These are phyloP conservation scores for Puccinia coronata DNA, from an alignment of 1,284 basidiomycete genomes.

Conservation along the genomic window DNA sequence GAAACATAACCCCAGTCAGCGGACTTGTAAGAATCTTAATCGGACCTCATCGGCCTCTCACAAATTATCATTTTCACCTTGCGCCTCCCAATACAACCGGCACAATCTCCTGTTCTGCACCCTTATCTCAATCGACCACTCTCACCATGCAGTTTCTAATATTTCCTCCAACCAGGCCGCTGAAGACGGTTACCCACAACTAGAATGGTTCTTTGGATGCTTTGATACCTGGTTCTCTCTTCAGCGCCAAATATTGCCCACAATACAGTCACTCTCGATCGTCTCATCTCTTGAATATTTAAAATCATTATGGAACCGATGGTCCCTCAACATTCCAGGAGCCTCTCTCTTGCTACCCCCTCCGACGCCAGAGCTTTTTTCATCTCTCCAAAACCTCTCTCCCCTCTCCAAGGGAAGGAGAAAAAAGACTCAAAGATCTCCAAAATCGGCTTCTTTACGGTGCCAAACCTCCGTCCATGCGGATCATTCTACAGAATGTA, in stretches of 20 bases:
- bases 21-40: neutral
- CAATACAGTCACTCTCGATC: slow-evolving; percentile 5
- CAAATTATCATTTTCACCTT: neutral
- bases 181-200: slow-evolving; percentile 10
- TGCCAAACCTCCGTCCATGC: slow-evolving; percentile 2
- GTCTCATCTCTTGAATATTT: slow-evolving; percentile 10
- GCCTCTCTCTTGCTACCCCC: neutral
- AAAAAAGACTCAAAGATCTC: neutral
- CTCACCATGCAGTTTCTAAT: neutral
- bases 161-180: neutral
- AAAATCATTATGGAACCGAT: slow-evolving; percentile 18
- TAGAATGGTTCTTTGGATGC: slow-evolving; percentile 31
- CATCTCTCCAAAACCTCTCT: neutral
- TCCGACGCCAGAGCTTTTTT: neutral
- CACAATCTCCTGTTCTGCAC: slow-evolving; percentile 24
- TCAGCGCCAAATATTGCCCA: neutral
- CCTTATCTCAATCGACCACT: slow-evolving; percentile 26
- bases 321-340: neutral
- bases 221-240: slow-evolving; percentile 26
- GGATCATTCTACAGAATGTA: neutral
- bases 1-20: neutral
- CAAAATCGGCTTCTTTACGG: slow-evolving; percentile 1
- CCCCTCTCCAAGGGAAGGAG: neutral
- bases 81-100: slow-evolving; percentile 12
- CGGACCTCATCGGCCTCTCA: neutral